A percentile compares a stretch with the other conserved stretches of the same genome.
Evolutionary conservation across 2,329 filamentous ascomycete genomes (phyloP).

Genomic region (Pestalotiopsis sp.): DNA sequence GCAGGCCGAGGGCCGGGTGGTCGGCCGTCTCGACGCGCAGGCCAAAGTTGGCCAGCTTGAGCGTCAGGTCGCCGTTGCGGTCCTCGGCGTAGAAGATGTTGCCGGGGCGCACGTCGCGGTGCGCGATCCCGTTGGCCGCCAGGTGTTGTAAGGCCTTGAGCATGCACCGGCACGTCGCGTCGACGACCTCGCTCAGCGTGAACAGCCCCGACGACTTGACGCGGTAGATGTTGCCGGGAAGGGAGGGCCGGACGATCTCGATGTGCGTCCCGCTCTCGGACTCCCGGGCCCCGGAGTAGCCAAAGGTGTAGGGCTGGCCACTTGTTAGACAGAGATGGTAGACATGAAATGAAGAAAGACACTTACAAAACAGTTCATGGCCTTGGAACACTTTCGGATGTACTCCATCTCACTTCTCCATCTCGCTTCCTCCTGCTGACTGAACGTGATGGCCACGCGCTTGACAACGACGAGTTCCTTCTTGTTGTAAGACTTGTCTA

Average conservation of each 20-base stretch:
- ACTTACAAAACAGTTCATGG: neutral
- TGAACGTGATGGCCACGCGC: neutral
- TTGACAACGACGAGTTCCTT: neutral
- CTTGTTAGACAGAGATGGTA: neutral
- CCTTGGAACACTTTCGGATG: neutral
- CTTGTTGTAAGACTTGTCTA: neutral
- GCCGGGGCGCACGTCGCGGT: neutral
- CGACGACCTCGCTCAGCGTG: neutral
- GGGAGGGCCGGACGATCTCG: neutral
- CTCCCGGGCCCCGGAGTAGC: neutral
- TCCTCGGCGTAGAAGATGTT: conserved; percentile 3
- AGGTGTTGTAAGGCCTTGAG: neutral
- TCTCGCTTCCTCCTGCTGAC: neutral
- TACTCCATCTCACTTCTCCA: conserved; percentile 7
- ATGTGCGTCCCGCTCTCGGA: neutral
- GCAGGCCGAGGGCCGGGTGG: neutral
- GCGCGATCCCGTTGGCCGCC: neutral
- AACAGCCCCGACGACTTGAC: neutral
- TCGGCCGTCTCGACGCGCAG: conserved; percentile 1
- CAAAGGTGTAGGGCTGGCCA: neutral
- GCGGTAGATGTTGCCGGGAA: neutral
- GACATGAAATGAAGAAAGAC: too few species aligned
- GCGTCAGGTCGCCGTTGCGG: neutral
- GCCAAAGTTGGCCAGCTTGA: conserved; percentile 9
- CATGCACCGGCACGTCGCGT: conserved; percentile 4